Percentiles rank a stretch among this genome's conserved stretches.
Evolutionary conservation across 495 filamentous ascomycete species (phyloP).

Genomic region (Talaromyces wortmannii): DNA sequence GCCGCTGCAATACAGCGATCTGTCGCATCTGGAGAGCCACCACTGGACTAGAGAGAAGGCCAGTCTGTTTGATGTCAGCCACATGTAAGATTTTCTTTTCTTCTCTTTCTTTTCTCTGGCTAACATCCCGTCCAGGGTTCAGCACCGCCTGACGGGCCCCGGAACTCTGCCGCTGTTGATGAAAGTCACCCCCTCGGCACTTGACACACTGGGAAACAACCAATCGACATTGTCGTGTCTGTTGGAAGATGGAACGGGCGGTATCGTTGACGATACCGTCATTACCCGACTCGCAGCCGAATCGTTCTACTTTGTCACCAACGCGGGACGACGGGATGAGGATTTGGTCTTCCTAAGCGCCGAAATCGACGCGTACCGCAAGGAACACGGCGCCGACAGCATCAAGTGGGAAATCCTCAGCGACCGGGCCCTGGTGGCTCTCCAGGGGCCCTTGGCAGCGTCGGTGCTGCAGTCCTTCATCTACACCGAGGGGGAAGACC

Average conservation of each 20-base stretch:
- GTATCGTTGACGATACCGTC: slow-evolving; percentile 90
- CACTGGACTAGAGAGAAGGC: slow-evolving; percentile 78
- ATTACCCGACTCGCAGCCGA: slow-evolving; percentile 67
- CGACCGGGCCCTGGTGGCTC: slow-evolving; percentile 64
- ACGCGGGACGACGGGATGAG: slow-evolving; percentile 86
- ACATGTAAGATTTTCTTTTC: slow-evolving; percentile 32
- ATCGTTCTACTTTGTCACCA: slow-evolving; percentile 87
- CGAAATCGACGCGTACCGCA: slow-evolving; percentile 52
- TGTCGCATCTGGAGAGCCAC: slow-evolving; percentile 73
- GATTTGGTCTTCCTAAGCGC: slow-evolving; percentile 66
- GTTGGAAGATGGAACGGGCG: slow-evolving; percentile 70
- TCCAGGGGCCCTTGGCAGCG: slow-evolving; percentile 78
- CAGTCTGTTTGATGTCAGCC: slow-evolving; percentile 79
- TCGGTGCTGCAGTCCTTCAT: slow-evolving; percentile 55
- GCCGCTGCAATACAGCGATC: slow-evolving; percentile 80
- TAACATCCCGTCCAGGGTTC: slow-evolving; percentile 40
- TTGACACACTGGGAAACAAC: slow-evolving; percentile 49
- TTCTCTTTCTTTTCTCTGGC: background rate
- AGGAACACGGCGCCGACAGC: slow-evolving; percentile 34
- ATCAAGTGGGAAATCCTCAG: slow-evolving; percentile 67
- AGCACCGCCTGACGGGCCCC: slow-evolving; percentile 67
- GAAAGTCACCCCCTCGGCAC: slow-evolving; percentile 66
- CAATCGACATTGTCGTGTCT: slow-evolving; percentile 75
- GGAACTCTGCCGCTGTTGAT: slow-evolving; percentile 72
- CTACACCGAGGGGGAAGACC: slow-evolving; percentile 25